Evolutionary conservation across 768 basidiomycete genomes (phyloP).

Genomic region (Phylloporus sp.): DNA sequence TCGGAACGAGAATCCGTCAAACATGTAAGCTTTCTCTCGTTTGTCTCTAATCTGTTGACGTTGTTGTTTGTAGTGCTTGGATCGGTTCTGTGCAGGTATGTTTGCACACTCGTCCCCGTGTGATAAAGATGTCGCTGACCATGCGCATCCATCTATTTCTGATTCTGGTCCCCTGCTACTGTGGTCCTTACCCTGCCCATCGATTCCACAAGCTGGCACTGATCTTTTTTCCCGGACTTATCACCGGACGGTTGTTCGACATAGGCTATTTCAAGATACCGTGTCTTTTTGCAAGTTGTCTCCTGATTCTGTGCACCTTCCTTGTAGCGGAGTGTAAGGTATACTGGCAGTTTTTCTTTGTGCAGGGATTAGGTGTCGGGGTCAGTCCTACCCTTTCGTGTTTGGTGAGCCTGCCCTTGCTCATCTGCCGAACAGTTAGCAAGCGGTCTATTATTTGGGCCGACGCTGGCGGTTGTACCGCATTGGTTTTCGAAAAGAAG

Average conservation of each 20-base stretch:
- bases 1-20: conserved; percentile 48
- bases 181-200: background rate
- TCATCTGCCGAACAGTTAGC: conserved; percentile 25
- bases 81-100: conserved; percentile 72
- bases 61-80: conserved; percentile 56
- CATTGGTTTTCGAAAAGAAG: conserved; percentile 71
- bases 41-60: background rate
- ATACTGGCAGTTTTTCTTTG: conserved; percentile 78
- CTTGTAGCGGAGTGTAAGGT: conserved; percentile 65
- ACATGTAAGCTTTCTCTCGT: conserved; percentile 45
- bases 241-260: conserved; percentile 71
- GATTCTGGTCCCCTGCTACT: background rate
- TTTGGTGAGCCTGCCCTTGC: background rate
- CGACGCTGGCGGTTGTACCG: conserved; percentile 53
- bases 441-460: conserved; percentile 60
- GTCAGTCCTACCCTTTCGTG: conserved; percentile 33
- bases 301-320: conserved; percentile 55
- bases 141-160: background rate
- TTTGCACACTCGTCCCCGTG: background rate
- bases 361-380: conserved; percentile 66
- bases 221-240: conserved; percentile 56
- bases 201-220: conserved; percentile 50
- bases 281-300: conserved; percentile 42
- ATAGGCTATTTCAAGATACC: conserved; percentile 60
- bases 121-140: background rate